phyloP scores from a whole-genome alignment of 1,139 yeast genomes.

The Sugiyamaella pinicola region DNA sequence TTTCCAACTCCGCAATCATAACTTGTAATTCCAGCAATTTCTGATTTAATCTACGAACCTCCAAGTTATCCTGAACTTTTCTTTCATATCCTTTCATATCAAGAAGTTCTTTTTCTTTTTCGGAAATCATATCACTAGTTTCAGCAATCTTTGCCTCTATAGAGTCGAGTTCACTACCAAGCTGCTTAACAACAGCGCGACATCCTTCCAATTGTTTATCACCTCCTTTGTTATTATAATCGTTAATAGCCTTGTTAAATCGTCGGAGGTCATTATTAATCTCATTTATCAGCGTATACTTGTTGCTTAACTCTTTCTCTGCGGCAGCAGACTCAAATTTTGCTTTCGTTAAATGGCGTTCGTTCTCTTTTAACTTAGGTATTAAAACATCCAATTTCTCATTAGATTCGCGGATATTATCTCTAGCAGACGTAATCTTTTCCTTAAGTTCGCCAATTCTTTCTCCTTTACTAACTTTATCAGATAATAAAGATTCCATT shows the following conservation, averaged over 20 bases:
- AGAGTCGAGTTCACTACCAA: slow-evolving; percentile 19
- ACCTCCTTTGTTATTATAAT: slow-evolving; percentile 27
- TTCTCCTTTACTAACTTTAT: slow-evolving; percentile 32
- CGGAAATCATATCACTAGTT: slow-evolving; percentile 28
- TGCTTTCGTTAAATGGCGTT: slow-evolving; percentile 14
- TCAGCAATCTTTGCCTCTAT: slow-evolving; percentile 30
- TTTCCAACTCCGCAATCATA: slow-evolving; percentile 50
- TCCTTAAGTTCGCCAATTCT: slow-evolving; percentile 38
- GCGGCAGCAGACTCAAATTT: slow-evolving; percentile 10
- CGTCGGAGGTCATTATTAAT: slow-evolving; percentile 1
- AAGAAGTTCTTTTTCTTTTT: slow-evolving; percentile 45
- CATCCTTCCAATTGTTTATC: slow-evolving; percentile 26
- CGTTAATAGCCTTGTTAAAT: slow-evolving; percentile 20
- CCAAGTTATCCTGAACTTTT: slow-evolving; percentile 57
- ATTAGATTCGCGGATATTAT: slow-evolving; percentile 25
- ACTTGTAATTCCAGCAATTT: slow-evolving; percentile 44
- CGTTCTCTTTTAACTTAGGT: slow-evolving; percentile 22
- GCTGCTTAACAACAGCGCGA: slow-evolving; percentile 21
- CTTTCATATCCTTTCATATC: slow-evolving; percentile 58
- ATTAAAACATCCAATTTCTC: slow-evolving; percentile 24
- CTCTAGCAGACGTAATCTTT: slow-evolving; percentile 25
- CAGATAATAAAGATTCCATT: slow-evolving; percentile 30
- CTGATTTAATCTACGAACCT: slow-evolving; percentile 48
- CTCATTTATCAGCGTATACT: slow-evolving; percentile 18
- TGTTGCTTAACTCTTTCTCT: slow-evolving; percentile 14